Percentiles rank a stretch among this genome's conserved stretches.
Conservation (phyloP, 2,329 filamentous ascomycete genomes). For the Colletotrichum siamense region DNA sequence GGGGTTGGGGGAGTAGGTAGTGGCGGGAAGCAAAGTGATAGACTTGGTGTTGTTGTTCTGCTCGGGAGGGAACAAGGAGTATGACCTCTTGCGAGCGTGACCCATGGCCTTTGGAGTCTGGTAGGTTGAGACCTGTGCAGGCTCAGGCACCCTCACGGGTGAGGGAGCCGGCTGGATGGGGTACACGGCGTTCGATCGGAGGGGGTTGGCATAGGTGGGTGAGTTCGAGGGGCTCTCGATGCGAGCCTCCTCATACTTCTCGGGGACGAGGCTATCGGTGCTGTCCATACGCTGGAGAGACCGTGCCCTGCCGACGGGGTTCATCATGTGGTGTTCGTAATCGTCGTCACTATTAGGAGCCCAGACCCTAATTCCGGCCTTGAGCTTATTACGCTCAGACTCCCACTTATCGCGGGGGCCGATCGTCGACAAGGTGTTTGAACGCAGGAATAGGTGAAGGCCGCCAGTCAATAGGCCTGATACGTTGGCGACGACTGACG, state of each 20-base stretch:
- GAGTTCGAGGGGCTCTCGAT: constrained; percentile 28
- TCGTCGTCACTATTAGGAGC: constrained; percentile 32
- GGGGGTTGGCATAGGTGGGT: constrained; percentile 27
- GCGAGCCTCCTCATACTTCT: constrained; percentile 37
- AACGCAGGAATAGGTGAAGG: constrained; percentile 71
- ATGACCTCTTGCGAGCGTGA: constrained; percentile 42
- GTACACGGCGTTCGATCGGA: constrained; percentile 38
- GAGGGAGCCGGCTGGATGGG: constrained; percentile 14
- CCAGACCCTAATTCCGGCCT: constrained; percentile 52
- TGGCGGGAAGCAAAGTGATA: constrained; percentile 49
- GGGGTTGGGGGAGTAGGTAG: constrained; percentile 45
- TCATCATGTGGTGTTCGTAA: constrained; percentile 38
- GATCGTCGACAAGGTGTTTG: constrained; percentile 64
- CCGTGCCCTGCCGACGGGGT: constrained; percentile 34
- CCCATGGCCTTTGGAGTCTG: constrained; percentile 23
- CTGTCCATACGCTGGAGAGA: constrained; percentile 37
- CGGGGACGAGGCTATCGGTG: constrained; percentile 36
- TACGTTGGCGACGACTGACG: constrained; percentile 69
- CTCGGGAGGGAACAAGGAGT: constrained; percentile 44
- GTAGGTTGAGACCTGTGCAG: constrained; percentile 14
- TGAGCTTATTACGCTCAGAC: constrained; percentile 49
- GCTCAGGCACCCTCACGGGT: constrained; percentile 11
- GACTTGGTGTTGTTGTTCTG: constrained; percentile 32
- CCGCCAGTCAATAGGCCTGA: constrained; percentile 70
- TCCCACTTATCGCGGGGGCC: constrained; percentile 52